phyloP scores from a whole-genome alignment of 75 land plant species.

The Sequoiadendron giganteum region DNA sequence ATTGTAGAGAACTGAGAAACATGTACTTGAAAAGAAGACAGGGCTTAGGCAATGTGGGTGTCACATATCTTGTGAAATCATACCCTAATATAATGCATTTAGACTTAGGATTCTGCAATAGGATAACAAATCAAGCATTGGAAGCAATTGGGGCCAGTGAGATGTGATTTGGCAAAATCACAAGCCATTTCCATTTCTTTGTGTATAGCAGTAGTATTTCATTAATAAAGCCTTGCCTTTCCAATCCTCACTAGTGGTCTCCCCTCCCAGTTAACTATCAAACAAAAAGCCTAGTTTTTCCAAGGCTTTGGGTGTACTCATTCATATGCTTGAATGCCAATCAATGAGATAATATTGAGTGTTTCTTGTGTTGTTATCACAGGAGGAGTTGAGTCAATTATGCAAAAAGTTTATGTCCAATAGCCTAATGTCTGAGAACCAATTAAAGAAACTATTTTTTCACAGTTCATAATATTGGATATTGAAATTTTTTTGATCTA shows the following conservation, averaged over 20 bases:
- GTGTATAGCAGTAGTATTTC: neutral
- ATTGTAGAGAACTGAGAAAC: slow-evolving; percentile 12
- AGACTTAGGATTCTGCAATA: slow-evolving; percentile 17
- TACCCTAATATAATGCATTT: slow-evolving; percentile 14
- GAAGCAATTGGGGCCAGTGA: slow-evolving; percentile 10
- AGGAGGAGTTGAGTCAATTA: too few species aligned
- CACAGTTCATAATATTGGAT: too few species aligned
- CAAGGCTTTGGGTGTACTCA: neutral
- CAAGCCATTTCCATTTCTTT: neutral
- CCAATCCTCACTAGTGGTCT: neutral
- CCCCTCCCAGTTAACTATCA: too few species aligned
- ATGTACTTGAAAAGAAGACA: slow-evolving; percentile 12
- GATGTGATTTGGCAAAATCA: neutral
- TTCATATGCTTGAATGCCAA: neutral
- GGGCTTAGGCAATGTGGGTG: slow-evolving; percentile 17
- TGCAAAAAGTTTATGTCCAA: too few species aligned
- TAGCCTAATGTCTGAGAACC: too few species aligned
- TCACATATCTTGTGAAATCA: slow-evolving; percentile 3
- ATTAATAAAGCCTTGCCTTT: neutral
- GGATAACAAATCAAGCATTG: slow-evolving; percentile 15
- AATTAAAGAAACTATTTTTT: too few species aligned
- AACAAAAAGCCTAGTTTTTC: neutral
- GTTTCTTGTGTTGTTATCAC: neutral
- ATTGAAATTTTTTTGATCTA: too few species aligned
- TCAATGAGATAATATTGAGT: neutral